phyloP scores from a whole-genome alignment of 345 rosid species.

The Populus pruinosa region DNA sequence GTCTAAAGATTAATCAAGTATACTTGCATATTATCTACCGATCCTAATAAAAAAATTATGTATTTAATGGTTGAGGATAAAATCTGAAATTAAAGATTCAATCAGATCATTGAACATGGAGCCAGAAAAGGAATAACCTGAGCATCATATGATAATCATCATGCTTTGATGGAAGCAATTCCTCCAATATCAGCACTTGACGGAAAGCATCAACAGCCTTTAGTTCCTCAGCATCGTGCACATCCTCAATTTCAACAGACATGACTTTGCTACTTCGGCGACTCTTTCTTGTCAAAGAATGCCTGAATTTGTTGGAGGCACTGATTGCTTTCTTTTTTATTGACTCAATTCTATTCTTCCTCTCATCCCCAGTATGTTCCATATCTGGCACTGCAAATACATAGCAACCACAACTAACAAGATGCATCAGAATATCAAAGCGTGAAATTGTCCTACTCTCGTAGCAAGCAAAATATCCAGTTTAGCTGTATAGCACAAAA shows the following conservation, averaged over 20 bases:
- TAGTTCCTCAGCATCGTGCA: conserved; percentile 70
- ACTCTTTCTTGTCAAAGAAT: conserved; percentile 57
- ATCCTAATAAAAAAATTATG: not conserved
- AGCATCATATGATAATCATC: conserved; percentile 94
- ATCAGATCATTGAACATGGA: not conserved
- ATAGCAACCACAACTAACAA: not conserved
- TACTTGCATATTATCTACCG: no score
- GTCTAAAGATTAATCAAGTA: conserved; percentile 8
- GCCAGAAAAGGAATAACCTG: conserved; percentile 41
- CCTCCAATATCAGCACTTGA: conserved; percentile 68
- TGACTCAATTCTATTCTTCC: conserved; percentile 56
- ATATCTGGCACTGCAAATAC: conserved; percentile 20
- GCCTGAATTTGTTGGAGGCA: conserved; percentile 75
- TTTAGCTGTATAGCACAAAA: not conserved
- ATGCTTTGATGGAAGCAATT: conserved; percentile 68
- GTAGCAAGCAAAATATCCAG: not conserved
- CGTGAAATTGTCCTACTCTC: not conserved
- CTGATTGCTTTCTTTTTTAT: conserved; percentile 57
- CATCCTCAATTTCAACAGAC: conserved; percentile 61
- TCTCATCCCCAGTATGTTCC: conserved; percentile 45
- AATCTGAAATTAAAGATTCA: not conserved
- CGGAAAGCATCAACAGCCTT: conserved; percentile 79
- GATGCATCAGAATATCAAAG: not conserved
- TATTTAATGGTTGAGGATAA: not conserved
- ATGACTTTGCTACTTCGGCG: conserved; percentile 77